A percentile compares a stretch with the other conserved stretches of the same genome.
phyloP scores from a whole-genome alignment of 2,329 filamentous ascomycete genomes.

The Cytospora paraplurivora region DNA sequence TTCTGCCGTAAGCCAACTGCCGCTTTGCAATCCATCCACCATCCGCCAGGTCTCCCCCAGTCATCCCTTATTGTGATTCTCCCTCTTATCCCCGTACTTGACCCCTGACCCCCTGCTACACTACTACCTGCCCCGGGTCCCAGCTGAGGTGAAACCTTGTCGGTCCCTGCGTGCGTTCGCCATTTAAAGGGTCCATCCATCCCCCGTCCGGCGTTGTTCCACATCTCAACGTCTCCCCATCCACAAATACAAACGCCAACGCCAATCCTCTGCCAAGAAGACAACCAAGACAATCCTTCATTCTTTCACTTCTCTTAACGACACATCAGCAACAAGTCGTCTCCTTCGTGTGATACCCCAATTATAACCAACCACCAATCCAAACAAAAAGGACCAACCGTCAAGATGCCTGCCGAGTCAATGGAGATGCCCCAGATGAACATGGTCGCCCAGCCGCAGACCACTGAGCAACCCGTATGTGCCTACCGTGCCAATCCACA shows the following conservation, averaged over 20 bases:
- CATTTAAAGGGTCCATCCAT: slow-evolving; percentile 2
- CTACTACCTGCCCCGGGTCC: neutral
- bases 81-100: neutral
- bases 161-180: slow-evolving; percentile 17
- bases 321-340: neutral
- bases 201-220: neutral
- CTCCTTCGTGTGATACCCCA: neutral
- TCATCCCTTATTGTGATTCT: neutral
- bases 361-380: neutral
- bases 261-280: too few species aligned
- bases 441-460: slow-evolving; percentile 30
- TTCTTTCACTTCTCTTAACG: neutral
- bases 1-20: neutral
- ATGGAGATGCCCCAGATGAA: slow-evolving; percentile 28
- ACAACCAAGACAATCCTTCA: neutral
- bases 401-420: slow-evolving; percentile 25
- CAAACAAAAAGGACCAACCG: slow-evolving; percentile 1
- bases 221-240: neutral
- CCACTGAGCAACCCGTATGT: slow-evolving; percentile 35
- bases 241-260: neutral
- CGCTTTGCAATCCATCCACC: neutral
- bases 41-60: neutral
- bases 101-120: neutral
- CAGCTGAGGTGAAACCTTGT: slow-evolving; percentile 21
- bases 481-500: slow-evolving; percentile 22